Percentiles rank a stretch among this genome's conserved stretches.
phyloP scores from a whole-genome alignment of 2,329 filamentous ascomycete genomes.

The Raffaelea ambrosiae region DNA sequence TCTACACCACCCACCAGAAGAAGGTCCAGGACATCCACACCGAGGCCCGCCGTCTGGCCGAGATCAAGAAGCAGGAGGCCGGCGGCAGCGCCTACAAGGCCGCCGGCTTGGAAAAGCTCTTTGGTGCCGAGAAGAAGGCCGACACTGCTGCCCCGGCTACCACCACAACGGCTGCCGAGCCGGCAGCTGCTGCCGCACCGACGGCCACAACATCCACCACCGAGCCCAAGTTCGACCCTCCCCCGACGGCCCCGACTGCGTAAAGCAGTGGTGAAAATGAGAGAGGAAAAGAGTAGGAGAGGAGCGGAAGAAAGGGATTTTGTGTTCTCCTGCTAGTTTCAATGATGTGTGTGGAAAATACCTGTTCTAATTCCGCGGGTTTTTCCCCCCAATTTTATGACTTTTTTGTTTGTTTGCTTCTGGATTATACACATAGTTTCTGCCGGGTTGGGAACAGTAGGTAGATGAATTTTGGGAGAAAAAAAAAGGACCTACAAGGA shows the following conservation, averaged over 20 bases:
- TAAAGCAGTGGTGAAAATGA: neutral
- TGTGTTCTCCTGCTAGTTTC: too few relatives aligned
- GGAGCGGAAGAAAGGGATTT: too few relatives aligned
- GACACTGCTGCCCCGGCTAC: neutral
- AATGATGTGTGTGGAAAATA: too few relatives aligned
- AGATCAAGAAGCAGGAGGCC: slow-evolving; percentile 67
- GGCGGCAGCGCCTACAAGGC: slow-evolving; percentile 53
- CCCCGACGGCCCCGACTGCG: slow-evolving; percentile 10
- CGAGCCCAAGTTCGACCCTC: slow-evolving; percentile 14
- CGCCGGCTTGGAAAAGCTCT: slow-evolving; percentile 47
- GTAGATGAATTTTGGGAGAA: neutral
- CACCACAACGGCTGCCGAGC: neutral
- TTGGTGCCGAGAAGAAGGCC: slow-evolving; percentile 30
- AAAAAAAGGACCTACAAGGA: too few relatives aligned
- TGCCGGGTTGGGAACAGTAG: neutral
- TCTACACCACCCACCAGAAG: slow-evolving; percentile 78
- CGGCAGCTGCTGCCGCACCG: neutral
- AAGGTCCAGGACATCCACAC: slow-evolving; percentile 91
- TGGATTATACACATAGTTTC: neutral
- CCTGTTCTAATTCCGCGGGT: too few relatives aligned
- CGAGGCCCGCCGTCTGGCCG: slow-evolving; percentile 80
- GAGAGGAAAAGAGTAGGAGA: too few relatives aligned
- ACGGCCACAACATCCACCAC: neutral
- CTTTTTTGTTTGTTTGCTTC: too few relatives aligned
- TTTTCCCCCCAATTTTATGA: too few relatives aligned